Percentiles rank a stretch among this genome's conserved stretches.
These are phyloP conservation scores for Brassica napus DNA, from an alignment of 345 rosid genomes.

Conservation along the genomic window DNA sequence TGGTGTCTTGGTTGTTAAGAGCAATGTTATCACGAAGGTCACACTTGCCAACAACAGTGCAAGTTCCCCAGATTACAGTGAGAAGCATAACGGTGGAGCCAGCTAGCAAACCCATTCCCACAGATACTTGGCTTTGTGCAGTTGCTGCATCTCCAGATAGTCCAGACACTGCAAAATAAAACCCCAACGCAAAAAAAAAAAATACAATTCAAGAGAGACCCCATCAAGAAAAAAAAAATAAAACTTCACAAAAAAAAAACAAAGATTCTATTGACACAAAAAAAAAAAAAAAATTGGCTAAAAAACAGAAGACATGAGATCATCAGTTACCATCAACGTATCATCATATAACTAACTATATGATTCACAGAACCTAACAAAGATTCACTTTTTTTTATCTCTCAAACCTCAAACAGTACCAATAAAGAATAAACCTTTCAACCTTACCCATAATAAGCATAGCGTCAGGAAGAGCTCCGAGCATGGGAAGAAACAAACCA, in stretches of 20 bases:
- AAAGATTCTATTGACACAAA: not conserved
- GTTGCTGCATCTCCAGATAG: conserved; percentile 65
- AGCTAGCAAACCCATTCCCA: conserved; percentile 90
- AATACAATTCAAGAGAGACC: not conserved
- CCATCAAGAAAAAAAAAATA: not conserved
- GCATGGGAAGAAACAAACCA: conserved; percentile 90
- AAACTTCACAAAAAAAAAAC: not conserved
- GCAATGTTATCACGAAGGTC: conserved; percentile 61
- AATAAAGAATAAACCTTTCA: not conserved
- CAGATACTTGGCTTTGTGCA: conserved; percentile 87
- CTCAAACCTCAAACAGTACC: not conserved
- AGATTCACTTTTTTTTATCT: not conserved
- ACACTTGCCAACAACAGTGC: conserved; percentile 71
- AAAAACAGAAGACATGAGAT: not conserved
- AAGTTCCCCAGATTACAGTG: conserved; percentile 84
- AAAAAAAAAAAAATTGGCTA: not conserved
- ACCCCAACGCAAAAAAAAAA: not conserved
- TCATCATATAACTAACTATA: not conserved
- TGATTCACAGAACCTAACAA: conserved; percentile 14
- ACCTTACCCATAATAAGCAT: conserved; percentile 80
- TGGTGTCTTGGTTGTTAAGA: conserved; percentile 53
- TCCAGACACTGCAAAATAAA: conserved; percentile 67
- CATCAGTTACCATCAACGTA: not conserved
- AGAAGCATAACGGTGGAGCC: conserved; percentile 90
- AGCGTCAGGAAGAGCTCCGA: conserved; percentile 98